phyloP scores from a whole-genome alignment of 2,329 filamentous ascomycete species.

The Amauroascus verrucosus region DNA sequence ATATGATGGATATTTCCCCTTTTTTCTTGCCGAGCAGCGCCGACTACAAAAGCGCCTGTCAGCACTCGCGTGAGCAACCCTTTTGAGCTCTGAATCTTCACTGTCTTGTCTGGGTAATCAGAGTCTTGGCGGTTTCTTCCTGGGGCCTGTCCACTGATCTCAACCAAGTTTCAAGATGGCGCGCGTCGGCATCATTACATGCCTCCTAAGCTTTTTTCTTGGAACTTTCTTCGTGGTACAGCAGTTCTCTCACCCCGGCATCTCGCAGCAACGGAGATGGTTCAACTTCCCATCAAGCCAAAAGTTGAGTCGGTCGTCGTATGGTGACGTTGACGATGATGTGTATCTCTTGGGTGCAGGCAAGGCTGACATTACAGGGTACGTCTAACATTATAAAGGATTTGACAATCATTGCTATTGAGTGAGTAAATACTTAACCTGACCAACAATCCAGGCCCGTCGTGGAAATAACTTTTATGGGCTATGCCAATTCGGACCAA shows the following conservation, averaged over 20 bases:
- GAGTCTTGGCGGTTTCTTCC: background rate
- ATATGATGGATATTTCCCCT: background rate
- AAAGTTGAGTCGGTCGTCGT: constrained; percentile 17
- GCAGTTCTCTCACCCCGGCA: background rate
- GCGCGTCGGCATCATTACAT: constrained; percentile 6
- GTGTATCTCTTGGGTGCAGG: constrained; percentile 57
- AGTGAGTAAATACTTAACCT: background rate
- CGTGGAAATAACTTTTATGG: constrained; percentile 83
- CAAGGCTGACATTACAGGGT: constrained; percentile 64
- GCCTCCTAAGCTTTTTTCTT: constrained; percentile 9
- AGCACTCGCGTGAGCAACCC: background rate
- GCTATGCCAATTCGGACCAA: constrained; percentile 80
- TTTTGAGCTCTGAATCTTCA: background rate
- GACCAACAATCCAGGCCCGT: constrained; percentile 49
- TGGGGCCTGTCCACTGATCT: background rate
- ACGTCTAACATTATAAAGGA: constrained; percentile 17
- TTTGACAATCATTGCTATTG: constrained; percentile 4
- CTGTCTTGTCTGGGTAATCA: background rate
- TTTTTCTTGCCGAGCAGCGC: background rate
- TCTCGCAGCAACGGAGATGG: background rate
- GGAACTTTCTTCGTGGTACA: constrained; percentile 8
- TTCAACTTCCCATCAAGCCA: background rate
- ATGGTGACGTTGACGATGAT: constrained; percentile 25
- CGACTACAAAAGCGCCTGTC: background rate
- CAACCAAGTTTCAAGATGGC: constrained; percentile 6